Evolutionary conservation across 108 stramenopile genomes (phyloP).

Genomic region (Schizochytrium sp.): DNA sequence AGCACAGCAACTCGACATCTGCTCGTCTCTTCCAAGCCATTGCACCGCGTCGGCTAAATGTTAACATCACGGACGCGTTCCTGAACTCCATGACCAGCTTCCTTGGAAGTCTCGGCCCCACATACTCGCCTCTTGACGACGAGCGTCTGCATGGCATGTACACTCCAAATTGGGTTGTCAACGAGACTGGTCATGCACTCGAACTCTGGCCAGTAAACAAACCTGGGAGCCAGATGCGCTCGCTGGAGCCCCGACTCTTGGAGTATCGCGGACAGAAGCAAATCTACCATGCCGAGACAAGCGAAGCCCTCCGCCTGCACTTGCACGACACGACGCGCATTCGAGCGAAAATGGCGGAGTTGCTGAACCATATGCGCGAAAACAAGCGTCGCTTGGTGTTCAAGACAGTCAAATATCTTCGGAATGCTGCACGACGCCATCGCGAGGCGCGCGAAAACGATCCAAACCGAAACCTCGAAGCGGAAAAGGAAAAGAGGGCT

Average conservation of each 20-base stretch:
- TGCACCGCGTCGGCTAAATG: neutral
- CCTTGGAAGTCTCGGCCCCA: neutral
- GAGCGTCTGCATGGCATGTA: slow-evolving; percentile 15
- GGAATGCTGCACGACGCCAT: neutral
- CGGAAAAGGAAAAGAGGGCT: neutral
- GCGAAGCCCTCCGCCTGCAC: neutral
- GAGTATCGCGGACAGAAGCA: neutral
- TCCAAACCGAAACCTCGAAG: neutral
- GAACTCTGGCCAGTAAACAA: neutral
- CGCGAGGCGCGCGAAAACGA: neutral
- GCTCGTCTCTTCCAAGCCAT: neutral
- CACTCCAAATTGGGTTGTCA: neutral
- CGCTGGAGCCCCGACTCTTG: neutral
- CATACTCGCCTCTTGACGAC: neutral
- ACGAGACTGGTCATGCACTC: neutral
- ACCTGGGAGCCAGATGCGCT: neutral
- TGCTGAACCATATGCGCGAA: neutral
- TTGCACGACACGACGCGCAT: neutral
- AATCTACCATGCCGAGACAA: neutral
- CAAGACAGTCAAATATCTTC: neutral
- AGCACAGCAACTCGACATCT: neutral
- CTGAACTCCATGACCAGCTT: neutral
- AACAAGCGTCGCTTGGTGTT: neutral
- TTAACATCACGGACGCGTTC: neutral
- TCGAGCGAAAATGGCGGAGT: neutral